These are phyloP conservation scores for Cercospora zeae-maydis DNA, from an alignment of 2,329 filamentous ascomycete genomes.

Conservation along the genomic window DNA sequence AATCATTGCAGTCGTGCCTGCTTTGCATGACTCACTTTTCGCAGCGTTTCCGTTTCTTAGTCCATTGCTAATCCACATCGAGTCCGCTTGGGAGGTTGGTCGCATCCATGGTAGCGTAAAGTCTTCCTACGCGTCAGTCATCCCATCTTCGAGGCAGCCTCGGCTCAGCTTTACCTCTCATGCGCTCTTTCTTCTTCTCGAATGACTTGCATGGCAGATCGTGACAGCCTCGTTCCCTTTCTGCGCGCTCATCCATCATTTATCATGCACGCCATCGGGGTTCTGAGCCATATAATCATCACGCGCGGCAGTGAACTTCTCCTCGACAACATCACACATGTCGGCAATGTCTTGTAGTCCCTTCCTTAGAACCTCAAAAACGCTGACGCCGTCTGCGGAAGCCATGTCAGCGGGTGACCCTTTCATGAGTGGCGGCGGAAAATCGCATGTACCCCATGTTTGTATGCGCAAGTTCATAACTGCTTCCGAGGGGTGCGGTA, in stretches of 20 bases:
- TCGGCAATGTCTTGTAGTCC: constrained; percentile 84
- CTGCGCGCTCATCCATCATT: constrained; percentile 9
- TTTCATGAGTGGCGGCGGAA: neutral
- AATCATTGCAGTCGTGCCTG: neutral
- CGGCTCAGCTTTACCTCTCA: constrained; percentile 29
- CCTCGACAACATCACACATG: constrained; percentile 87
- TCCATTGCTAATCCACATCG: neutral
- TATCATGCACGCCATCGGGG: constrained; percentile 23
- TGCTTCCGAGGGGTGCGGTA: constrained; percentile 90
- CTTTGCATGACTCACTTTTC: neutral
- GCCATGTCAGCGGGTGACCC: neutral
- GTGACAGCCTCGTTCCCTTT: neutral
- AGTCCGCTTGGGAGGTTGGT: constrained; percentile 12
- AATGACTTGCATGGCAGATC: constrained; percentile 43
- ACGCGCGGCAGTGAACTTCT: constrained; percentile 73
- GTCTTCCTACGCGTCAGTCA: neutral
- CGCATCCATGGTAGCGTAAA: constrained; percentile 17
- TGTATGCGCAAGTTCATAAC: constrained; percentile 98
- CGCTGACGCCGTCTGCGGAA: constrained; percentile 67
- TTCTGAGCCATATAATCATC: constrained; percentile 55
- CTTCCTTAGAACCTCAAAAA: constrained; percentile 83
- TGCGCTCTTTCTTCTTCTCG: constrained; percentile 46
- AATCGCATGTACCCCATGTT: constrained; percentile 72
- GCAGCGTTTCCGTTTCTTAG: neutral
- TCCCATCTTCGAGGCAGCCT: neutral